phyloP scores from a whole-genome alignment of 2,329 filamentous ascomycete genomes.

The Leptographium flavum region DNA sequence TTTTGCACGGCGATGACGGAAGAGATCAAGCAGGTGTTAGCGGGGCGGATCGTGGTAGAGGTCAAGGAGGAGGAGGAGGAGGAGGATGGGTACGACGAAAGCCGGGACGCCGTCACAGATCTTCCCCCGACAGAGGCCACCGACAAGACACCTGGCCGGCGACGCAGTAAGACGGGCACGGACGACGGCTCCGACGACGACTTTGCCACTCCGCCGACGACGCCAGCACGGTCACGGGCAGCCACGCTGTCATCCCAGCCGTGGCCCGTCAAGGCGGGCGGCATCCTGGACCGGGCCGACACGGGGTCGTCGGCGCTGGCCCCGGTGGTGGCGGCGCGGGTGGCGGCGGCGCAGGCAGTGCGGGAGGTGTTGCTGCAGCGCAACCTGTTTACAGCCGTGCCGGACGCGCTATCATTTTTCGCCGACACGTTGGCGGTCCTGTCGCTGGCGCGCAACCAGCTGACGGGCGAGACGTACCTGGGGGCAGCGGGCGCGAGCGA shows the following conservation, averaged over 20 bases:
- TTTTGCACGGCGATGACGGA: slow-evolving; percentile 68
- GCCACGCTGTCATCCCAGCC: slow-evolving; percentile 30
- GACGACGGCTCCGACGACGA: slow-evolving; percentile 38
- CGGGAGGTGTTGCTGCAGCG: slow-evolving; percentile 56
- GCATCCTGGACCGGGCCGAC: slow-evolving; percentile 55
- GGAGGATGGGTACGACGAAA: slow-evolving; percentile 1
- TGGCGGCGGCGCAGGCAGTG: slow-evolving; percentile 36
- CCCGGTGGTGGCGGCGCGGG: slow-evolving; percentile 39
- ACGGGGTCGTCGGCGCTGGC: slow-evolving; percentile 48
- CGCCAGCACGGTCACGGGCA: slow-evolving; percentile 33
- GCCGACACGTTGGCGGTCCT: slow-evolving; percentile 56
- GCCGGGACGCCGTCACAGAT: slow-evolving; percentile 8
- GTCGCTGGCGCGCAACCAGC: slow-evolving; percentile 61
- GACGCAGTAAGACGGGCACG: slow-evolving; percentile 13
- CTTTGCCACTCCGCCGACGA: slow-evolving; percentile 44
- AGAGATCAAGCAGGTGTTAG: slow-evolving; percentile 63
- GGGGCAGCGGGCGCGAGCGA: slow-evolving; percentile 25
- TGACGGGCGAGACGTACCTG: slow-evolving; percentile 52
- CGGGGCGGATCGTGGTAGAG: slow-evolving; percentile 48
- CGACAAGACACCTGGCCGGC: slow-evolving; percentile 1
- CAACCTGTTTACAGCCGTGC: slow-evolving; percentile 60
- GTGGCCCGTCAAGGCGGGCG: slow-evolving; percentile 44
- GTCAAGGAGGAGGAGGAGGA: slow-evolving; percentile 10
- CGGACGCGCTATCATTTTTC: slow-evolving; percentile 56
- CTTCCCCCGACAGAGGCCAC: background rate